Base-by-base conservation (phyloP, 805 yeast species). In the Saccharomycopsis sp. region DNA sequence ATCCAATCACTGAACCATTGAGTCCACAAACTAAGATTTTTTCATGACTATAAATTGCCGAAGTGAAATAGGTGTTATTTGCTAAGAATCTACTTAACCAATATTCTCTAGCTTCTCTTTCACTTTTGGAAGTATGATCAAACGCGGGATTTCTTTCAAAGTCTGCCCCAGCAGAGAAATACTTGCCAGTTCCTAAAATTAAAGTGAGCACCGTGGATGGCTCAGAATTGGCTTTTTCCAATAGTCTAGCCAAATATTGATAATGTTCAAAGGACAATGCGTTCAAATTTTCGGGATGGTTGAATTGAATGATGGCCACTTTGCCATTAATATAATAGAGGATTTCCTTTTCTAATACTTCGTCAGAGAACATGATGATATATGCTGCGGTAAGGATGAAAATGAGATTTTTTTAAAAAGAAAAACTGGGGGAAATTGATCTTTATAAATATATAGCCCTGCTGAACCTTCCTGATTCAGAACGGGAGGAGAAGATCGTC, bases 1-100 rank as follows among this genome's bases (percentile, higher is more conserved):
- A 67, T 0, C 96, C 96, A 44, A 86, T 70, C 4, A 76, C 94
- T 0, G 96, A 95, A 0, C 96, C 96, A 55, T 86, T 86, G 42
- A 86, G 64, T 3, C 86, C 88, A 33, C 74, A 73, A 21, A 76
- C 76, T 28, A 86, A 61, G 6, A 84, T 65, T 55, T 86, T 86
- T 8, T 68, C 60, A 59, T 86, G 95, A 51, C 75, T 71, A 48
- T 74, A 72, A 55, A 83, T 74, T 29, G 79, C 64, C 48, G 76
- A 72, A 3, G 92, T 77, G 40, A 86, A 60, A 52, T 69, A 76
- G 21, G 76, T 69, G 56, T 86, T 86, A 52, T 86, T 72, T 3
- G 86, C 71, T n/a, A 74, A 73, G 52, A 81, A 79, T 46, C 63
- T 62, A 39, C 67, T 61, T 36, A 74, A 57, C 80, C 82, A 76